Percentiles rank a stretch among this genome's conserved stretches.
Conservation (phyloP, 2,329 filamentous ascomycete genomes). For the Paradendryphiella salina region DNA sequence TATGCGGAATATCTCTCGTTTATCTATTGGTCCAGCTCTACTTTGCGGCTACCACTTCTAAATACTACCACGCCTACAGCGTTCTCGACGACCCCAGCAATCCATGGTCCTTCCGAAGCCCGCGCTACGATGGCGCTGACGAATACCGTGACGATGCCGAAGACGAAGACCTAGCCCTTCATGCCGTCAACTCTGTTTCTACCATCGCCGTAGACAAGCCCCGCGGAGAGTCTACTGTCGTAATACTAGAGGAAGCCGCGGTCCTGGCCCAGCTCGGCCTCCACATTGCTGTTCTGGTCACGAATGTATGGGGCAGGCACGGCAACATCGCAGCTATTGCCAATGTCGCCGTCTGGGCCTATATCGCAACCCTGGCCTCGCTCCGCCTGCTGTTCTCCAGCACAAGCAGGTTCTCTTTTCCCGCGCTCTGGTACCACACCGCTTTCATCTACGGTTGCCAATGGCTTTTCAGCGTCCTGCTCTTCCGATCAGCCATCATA, state of each 20-base stretch:
- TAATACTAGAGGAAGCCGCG: constrained; percentile 74
- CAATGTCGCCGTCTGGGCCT: constrained; percentile 76
- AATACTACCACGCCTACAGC: constrained; percentile 62
- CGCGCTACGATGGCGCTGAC: constrained; percentile 40
- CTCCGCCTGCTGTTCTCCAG: constrained; percentile 69
- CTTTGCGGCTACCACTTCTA: constrained; percentile 54
- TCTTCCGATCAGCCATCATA: constrained; percentile 85
- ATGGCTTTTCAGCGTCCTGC: constrained; percentile 74
- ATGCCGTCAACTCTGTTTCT: constrained; percentile 57
- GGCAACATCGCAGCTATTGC: constrained; percentile 65
- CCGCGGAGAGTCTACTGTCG: constrained; percentile 68
- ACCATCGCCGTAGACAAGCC: constrained; percentile 75
- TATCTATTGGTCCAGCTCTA: constrained; percentile 64
- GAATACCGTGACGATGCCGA: constrained; percentile 53
- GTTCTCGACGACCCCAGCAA: constrained; percentile 54
- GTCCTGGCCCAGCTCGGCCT: constrained; percentile 71
- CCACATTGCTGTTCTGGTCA: constrained; percentile 66
- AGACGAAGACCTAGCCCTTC: constrained; percentile 60
- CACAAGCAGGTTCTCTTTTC: constrained; percentile 65
- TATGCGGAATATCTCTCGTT: constrained; percentile 70
- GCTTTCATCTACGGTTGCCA: constrained; percentile 78
- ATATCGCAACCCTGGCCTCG: constrained; percentile 73
- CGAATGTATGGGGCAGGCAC: constrained; percentile 61
- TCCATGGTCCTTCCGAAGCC: constrained; percentile 41
- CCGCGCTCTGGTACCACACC: constrained; percentile 89